Evolutionary conservation across 805 yeast species (phyloP), one percentile per base, ranked within the genome.

Genomic region (Saturnispora ahearnii): DNA sequence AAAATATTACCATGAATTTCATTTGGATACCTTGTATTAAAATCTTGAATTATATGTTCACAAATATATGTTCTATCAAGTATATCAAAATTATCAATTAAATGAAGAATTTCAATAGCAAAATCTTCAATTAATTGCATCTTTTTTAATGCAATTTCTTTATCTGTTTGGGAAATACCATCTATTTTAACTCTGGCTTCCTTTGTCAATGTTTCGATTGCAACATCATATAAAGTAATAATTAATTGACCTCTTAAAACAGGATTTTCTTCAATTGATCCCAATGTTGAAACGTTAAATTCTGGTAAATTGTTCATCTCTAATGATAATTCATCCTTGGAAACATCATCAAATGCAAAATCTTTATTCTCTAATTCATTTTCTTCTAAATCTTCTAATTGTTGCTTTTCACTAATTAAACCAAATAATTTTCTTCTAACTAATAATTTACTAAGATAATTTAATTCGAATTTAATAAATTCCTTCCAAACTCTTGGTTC

Each of bases 381-480:
- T 46, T 70, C 68, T 38, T 62, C 51, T 61, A 71, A 48, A 61
- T 79, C 72, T 26, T 71, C 74, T 45, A 60, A 57, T 64, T 85
- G 91, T 59, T 84, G 86, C 52, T 79, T 76, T 57, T 83, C 90
- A 32, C 87, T 81, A 37, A 85, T 74, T 50, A 90, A 71, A 3
- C 91, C 91, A 63, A 91, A 72, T 7, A 91, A 79, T 63, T 82
- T 79, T 64, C 98, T 76, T 68, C 98, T 79, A 6, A 88, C 82
- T 45, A 90, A 71, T 53, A 93, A 73, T 63, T 87, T 88, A 10
- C 95, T 81, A 30, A 90, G 79, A 59, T 89, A 91, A 24, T 85
- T 78, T 58, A 91, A 74, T 67, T 95, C 99, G 57, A 93, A 83
- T 57, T 87, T 88, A 44, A 87, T 81, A 65, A 93, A 93, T 55